A percentile compares a stretch with the other conserved stretches of the same genome.
These are phyloP conservation scores for Jamesozyma lodderae DNA, from an alignment of 805 yeast genomes.

Conservation along the genomic window DNA sequence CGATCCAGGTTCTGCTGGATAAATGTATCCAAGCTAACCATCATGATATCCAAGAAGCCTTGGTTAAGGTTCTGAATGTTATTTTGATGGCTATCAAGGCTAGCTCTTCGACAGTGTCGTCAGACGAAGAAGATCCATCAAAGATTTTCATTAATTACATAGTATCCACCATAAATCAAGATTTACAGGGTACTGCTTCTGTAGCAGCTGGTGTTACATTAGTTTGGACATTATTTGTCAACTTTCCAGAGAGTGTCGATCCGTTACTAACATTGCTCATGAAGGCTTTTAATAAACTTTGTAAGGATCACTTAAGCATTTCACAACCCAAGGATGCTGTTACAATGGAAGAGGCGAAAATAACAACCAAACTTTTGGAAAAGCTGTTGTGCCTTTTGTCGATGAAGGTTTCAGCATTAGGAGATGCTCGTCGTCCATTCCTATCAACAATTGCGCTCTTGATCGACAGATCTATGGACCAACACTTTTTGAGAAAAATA, in stretches of 20 bases:
- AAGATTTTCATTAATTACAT: slow-evolving; percentile 53
- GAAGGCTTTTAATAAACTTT: slow-evolving; percentile 80
- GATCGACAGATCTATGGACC: slow-evolving; percentile 80
- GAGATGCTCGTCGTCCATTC: slow-evolving; percentile 88
- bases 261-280: slow-evolving; percentile 66
- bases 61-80: slow-evolving; percentile 64
- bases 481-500: slow-evolving; percentile 62
- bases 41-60: slow-evolving; percentile 77
- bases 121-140: slow-evolving; percentile 52
- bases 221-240: slow-evolving; percentile 72
- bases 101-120: slow-evolving; percentile 37
- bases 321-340: slow-evolving; percentile 35
- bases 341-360: slow-evolving; percentile 60
- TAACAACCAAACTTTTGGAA: slow-evolving; percentile 67
- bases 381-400: slow-evolving; percentile 71
- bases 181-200: slow-evolving; percentile 60
- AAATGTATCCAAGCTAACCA: slow-evolving; percentile 75
- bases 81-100: slow-evolving; percentile 57
- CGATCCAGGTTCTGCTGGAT: slow-evolving; percentile 65
- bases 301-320: slow-evolving; percentile 73
- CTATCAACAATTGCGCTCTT: slow-evolving; percentile 78
- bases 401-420: slow-evolving; percentile 72
- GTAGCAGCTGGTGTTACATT: slow-evolving; percentile 81
- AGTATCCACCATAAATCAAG: slow-evolving; percentile 66
- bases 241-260: slow-evolving; percentile 66